Evolutionary conservation across 176 grass and related monocot species (phyloP).

Genomic region (Alopecurus myosuroides): DNA sequence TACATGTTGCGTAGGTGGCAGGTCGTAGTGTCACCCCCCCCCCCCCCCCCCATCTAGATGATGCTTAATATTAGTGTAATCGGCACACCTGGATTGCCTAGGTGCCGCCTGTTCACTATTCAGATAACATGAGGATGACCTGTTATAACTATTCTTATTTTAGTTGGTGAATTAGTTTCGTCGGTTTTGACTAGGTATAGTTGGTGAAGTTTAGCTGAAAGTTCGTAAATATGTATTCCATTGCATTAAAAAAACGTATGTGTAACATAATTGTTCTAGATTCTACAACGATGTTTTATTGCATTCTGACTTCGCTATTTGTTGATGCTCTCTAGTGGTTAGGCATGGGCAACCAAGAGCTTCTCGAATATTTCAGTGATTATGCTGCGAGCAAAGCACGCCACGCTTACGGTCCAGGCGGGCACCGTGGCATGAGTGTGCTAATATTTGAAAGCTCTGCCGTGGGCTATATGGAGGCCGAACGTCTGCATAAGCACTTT

Average conservation of each 20-base stretch:
- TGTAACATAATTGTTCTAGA: neutral
- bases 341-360: slow-evolving; percentile 97
- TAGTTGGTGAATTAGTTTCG: too few species aligned
- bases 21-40: neutral
- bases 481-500: slow-evolving; percentile 81
- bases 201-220: neutral
- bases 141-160: neutral
- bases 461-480: slow-evolving; percentile 78
- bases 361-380: slow-evolving; percentile 70
- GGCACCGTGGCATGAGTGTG: slow-evolving; percentile 85
- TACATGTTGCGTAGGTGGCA: neutral
- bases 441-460: slow-evolving; percentile 84
- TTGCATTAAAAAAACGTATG: neutral
- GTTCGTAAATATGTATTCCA: neutral
- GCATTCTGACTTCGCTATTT: slow-evolving; percentile 22
- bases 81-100: slow-evolving; percentile 9
- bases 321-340: slow-evolving; percentile 47
- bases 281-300: neutral
- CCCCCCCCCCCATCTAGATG: slow-evolving; percentile 7
- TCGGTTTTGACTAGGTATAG: neutral
- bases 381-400: slow-evolving; percentile 79
- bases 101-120: too few species aligned
- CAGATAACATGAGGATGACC: neutral
- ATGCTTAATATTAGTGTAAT: neutral
- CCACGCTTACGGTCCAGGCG: slow-evolving; percentile 84